phyloP scores from a whole-genome alignment of 257 asterid species.

The Jacaranda copaia region DNA sequence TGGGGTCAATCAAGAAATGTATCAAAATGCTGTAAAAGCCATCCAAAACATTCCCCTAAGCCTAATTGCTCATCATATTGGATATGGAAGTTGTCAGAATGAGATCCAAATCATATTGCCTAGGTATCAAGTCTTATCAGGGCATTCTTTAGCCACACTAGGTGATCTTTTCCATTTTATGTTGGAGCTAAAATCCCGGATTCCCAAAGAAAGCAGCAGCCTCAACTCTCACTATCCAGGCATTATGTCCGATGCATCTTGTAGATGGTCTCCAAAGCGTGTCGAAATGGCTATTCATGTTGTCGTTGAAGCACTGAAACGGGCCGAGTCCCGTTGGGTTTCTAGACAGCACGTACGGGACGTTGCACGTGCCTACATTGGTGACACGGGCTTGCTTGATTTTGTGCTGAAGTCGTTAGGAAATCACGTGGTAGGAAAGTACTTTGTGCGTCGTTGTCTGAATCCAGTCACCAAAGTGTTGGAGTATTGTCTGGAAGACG shows the following conservation, averaged over 20 bases:
- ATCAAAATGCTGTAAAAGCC: constrained; percentile 65
- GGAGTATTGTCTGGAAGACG: constrained; percentile 88
- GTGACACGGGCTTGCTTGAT: constrained; percentile 92
- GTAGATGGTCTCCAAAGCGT: constrained; percentile 96
- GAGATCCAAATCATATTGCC: constrained; percentile 64
- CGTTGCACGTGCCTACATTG: constrained; percentile 83
- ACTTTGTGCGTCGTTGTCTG: constrained; percentile 78
- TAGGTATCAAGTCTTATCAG: constrained; percentile 72
- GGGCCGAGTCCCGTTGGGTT: constrained; percentile 80
- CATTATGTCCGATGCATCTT: constrained; percentile 75
- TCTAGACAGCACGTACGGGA: constrained; percentile 92
- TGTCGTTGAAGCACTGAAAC: constrained; percentile 84
- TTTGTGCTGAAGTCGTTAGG: constrained; percentile 95
- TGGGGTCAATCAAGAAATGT: constrained; percentile 64
- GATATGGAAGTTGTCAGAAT: constrained; percentile 34
- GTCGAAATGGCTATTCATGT: constrained; percentile 93
- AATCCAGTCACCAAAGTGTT: constrained; percentile 93
- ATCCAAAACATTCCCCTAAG: constrained; percentile 68
- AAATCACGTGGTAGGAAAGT: constrained; percentile 90
- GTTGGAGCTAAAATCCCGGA: constrained; percentile 63
- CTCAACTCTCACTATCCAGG: constrained; percentile 51
- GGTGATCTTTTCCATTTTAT: constrained; percentile 77
- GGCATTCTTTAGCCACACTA: constrained; percentile 66
- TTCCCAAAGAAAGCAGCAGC: constrained; percentile 60
- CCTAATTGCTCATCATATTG: constrained; percentile 57